Evolutionary conservation across 1,139 yeast genomes (phyloP).

Genomic region (Kurtzmaniella quercitrusa): DNA sequence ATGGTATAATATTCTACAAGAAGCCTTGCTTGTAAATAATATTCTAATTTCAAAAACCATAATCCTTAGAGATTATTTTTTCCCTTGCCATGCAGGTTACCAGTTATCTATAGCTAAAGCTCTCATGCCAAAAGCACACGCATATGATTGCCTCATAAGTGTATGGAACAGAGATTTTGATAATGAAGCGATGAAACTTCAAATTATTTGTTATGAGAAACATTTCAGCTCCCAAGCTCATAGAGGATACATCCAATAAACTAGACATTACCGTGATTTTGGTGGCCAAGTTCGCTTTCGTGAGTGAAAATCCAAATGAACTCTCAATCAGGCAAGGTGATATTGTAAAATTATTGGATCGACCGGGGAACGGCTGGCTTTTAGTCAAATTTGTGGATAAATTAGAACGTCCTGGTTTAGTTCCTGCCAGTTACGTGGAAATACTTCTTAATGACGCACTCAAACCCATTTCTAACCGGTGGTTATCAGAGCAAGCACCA

Average conservation of each 20-base stretch:
- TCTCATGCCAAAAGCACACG: background rate
- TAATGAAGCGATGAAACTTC: background rate
- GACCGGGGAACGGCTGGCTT: conserved; percentile 41
- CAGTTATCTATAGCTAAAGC: background rate
- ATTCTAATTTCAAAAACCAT: too few species aligned
- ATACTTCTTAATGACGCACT: conserved; percentile 39
- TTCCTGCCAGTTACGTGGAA: conserved; percentile 43
- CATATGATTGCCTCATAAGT: conserved; percentile 2
- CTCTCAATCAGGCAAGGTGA: conserved; percentile 37
- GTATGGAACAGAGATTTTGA: background rate
- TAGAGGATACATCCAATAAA: conserved; percentile 4
- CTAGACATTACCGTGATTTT: conserved; percentile 25
- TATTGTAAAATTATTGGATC: conserved; percentile 34
- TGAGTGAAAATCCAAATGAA: conserved; percentile 31
- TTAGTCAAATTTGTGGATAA: conserved; percentile 40
- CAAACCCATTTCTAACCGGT: conserved; percentile 33
- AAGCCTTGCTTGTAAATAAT: too few species aligned
- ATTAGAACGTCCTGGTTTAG: conserved; percentile 31
- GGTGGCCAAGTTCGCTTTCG: conserved; percentile 34
- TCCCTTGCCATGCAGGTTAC: background rate
- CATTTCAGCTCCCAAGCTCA: conserved; percentile 5
- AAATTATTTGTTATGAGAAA: background rate
- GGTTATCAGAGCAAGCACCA: conserved; percentile 24
- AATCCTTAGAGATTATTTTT: background rate
- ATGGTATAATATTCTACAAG: too few species aligned